Base-by-base conservation (phyloP, 257 asterid genomes). In the Solanum chiquidenum region DNA sequence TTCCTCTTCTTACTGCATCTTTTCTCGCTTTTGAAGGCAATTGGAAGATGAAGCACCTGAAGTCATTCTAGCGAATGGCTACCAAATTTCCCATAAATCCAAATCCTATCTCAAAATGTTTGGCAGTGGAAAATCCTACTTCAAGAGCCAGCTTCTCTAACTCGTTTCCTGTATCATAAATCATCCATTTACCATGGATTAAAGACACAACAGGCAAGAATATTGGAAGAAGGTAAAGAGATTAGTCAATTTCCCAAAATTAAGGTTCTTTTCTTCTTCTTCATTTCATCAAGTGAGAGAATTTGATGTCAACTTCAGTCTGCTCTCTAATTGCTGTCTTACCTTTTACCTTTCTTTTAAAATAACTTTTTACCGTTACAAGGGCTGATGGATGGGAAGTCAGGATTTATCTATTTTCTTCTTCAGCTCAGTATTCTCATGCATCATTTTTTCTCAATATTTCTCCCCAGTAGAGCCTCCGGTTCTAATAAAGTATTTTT, bases 71-170 rank as follows among this genome's bases (percentile, higher is more conserved):
- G 25, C 93, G 90, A 3, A 91, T 92, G 33, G 96, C 96, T 12
- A 93, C 95, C 90, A 95, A 90, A 93, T 93, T 95, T 27, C 98
- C 98, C 97, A 96, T 92, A 38, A 94, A 88, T 74, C 98, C 97
- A 9, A 91, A 92, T 71, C 89, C 95, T 82, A 93, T 90, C 88
- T 93, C 98, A 21, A 88, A 93, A 92, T 93, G 94, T 88, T 89
- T 93, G 86, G 97, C 97, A 84, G 87, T 86, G 38, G 94, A 89
- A 92, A 96, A 96, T 31, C 99, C 98, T 31, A 93, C 91, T 91
- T 91, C 94, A 73, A 92, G 86, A 83, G 98, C 98, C 84, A 93
- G 91, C 92, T 91, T 91, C 95, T 95, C 98, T 91, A 95, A 89
- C 89, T 96, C 98, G 23, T 90, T 74, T 87, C 99, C 98, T 96